Base-by-base conservation (phyloP, 768 basidiomycete genomes). In the Rubroboletus satanas region DNA sequence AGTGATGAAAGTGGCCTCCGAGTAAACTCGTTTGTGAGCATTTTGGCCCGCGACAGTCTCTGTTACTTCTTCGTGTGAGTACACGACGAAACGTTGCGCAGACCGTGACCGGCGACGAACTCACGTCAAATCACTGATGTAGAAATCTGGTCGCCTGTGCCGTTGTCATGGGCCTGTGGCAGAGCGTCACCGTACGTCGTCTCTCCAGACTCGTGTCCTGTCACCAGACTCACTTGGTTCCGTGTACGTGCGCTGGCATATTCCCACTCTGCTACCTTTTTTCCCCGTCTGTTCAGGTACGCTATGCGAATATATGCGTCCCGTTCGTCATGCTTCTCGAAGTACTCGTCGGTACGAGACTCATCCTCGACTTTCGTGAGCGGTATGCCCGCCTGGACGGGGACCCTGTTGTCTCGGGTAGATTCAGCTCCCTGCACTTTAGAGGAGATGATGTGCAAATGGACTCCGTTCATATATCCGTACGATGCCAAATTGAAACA, bases 261-360 rank as follows among this genome's bases (percentile, higher is more conserved):
- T 8, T 55, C 3, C 21, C 21, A 43, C 18, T 21, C 10, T 23
- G 11, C 29, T n/a, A 2, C 11, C n/a, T 28, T 33, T 21, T n/a
- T n/a, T 15, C 35, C 35, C 21, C 10, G 3, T 32, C 12, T n/a
- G 11, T 28, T 5, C 43, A 70, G 69, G 57, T 51, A 4, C 37
- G 62, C 21, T 64, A 67, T 29, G 67, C 70, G 14, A 71, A 66
- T n/a, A 55, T 71, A 46, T 70, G 66, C 31, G 49, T 66, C 21
- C 68, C 69, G 2, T 59, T 70, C 35, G 66, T 70, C 39, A 70
- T 70, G 69, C 47, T 70, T 11, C 57, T 68, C 18, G 70, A 72
- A 37, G 58, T 64, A 21, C 33, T 72, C 32, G 55, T 70, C 12
- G 70, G 69, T 0, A 70, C 68, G 21, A 56, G 68, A 31, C 66